Conservation (phyloP, 2,329 filamentous ascomycete species). For the Geosmithia flava region DNA sequence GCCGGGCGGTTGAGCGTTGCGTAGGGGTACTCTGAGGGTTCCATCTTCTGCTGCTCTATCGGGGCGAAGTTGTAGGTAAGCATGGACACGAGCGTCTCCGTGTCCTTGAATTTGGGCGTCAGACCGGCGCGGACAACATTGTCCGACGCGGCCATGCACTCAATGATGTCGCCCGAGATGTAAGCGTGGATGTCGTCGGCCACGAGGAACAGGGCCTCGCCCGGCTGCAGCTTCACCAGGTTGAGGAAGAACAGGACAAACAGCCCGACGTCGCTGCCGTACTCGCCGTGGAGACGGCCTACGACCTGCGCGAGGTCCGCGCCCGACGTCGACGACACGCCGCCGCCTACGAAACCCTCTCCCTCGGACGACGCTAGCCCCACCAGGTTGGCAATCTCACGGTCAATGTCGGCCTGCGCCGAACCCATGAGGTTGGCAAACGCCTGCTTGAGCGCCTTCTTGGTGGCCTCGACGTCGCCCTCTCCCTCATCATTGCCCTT, state of each 20-base stretch:
- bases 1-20: slow-evolving; percentile 68
- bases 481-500: slow-evolving; percentile 18
- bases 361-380: slow-evolving; percentile 56
- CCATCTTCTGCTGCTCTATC: slow-evolving; percentile 90
- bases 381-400: slow-evolving; percentile 56
- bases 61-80: slow-evolving; percentile 93
- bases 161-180: slow-evolving; percentile 84
- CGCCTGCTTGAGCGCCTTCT: slow-evolving; percentile 59
- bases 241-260: slow-evolving; percentile 98
- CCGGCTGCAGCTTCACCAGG: slow-evolving; percentile 75
- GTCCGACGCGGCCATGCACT: slow-evolving; percentile 98
- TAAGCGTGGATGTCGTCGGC: slow-evolving; percentile 98
- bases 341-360: slow-evolving; percentile 61
- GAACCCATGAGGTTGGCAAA: slow-evolving; percentile 79
- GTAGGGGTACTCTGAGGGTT: slow-evolving; percentile 74
- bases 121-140: slow-evolving; percentile 96
- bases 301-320: slow-evolving; percentile 67
- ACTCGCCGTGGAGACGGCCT: slow-evolving; percentile 65
- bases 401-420: slow-evolving; percentile 39
- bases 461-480: slow-evolving; percentile 47
- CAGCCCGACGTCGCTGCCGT: slow-evolving; percentile 80
- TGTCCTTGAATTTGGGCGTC: slow-evolving; percentile 97
- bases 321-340: slow-evolving; percentile 54
- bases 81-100: slow-evolving; percentile 77
- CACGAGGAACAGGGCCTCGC: slow-evolving; percentile 91